Conservation (phyloP, 768 basidiomycete genomes). For the Rhodotorula graminis region DNA sequence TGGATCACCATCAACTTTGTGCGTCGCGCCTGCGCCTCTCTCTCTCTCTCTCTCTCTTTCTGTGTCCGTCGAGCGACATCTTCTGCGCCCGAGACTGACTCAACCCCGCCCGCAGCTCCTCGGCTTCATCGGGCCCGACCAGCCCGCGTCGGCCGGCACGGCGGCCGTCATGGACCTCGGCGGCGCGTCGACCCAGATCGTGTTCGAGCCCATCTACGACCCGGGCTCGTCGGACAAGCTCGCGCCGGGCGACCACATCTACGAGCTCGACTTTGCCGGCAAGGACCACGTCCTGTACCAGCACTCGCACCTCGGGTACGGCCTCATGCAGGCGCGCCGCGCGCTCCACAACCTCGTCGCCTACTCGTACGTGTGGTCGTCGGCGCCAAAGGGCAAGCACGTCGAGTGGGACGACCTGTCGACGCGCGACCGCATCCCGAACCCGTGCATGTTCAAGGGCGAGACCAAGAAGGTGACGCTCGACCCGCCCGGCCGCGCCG, state of each 20-base stretch:
- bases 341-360: conserved; percentile 83
- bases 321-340: conserved; percentile 78
- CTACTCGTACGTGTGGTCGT: conserved; percentile 62
- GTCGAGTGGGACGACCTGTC: conserved; percentile 48
- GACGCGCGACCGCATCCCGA: conserved; percentile 54
- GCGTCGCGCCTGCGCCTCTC: no score
- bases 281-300: conserved; percentile 75
- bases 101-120: conserved; percentile 52
- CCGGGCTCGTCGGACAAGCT: conserved; percentile 51
- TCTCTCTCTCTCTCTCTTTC: background rate
- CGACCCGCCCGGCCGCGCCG: conserved; percentile 50
- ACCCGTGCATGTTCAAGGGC: conserved; percentile 74
- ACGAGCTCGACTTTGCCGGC: conserved; percentile 71
- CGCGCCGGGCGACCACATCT: conserved; percentile 85
- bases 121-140: conserved; percentile 61
- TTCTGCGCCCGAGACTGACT: background rate
- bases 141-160: conserved; percentile 53
- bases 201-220: conserved; percentile 74
- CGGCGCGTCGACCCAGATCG: conserved; percentile 95
- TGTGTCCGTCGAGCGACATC: background rate
- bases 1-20: conserved; percentile 96
- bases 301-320: conserved; percentile 96
- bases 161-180: conserved; percentile 94
- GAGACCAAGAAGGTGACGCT: conserved; percentile 64
- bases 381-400: conserved; percentile 29